phyloP scores from a whole-genome alignment of 768 basidiomycete genomes.

The Fomitopsis pulvina region DNA sequence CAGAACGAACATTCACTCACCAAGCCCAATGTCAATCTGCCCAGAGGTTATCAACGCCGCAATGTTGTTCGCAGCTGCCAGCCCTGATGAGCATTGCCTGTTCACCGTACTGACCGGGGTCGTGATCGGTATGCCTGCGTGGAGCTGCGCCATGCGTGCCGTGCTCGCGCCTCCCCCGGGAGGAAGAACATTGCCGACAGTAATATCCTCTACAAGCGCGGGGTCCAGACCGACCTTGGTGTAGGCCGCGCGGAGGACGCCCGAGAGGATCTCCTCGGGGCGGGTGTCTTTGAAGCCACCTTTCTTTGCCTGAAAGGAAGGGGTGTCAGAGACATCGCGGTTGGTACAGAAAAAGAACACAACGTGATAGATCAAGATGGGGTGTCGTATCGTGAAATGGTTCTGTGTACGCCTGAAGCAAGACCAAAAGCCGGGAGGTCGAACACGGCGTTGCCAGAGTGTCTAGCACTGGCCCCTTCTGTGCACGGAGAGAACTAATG shows the following conservation, averaged over 20 bases:
- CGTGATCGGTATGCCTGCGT: conserved; percentile 78
- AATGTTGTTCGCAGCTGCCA: conserved; percentile 77
- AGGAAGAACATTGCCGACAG: conserved; percentile 85
- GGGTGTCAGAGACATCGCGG: background rate
- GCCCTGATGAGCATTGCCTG: conserved; percentile 84
- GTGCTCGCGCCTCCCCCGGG: conserved; percentile 75
- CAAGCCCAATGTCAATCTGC: conserved; percentile 87
- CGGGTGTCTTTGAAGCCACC: conserved; percentile 90
- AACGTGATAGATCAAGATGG: too few species aligned
- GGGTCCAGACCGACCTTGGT: conserved; percentile 67
- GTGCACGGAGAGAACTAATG: too few species aligned
- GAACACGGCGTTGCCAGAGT: too few species aligned
- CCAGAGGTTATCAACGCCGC: conserved; percentile 73
- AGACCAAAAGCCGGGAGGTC: too few species aligned
- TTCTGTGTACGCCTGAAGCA: too few species aligned
- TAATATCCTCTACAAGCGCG: conserved; percentile 74
- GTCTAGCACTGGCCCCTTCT: too few species aligned
- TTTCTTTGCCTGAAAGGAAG: conserved; percentile 53
- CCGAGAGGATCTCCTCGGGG: conserved; percentile 75
- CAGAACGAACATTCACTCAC: conserved; percentile 30
- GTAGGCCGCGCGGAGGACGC: conserved; percentile 71
- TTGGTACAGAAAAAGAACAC: too few species aligned
- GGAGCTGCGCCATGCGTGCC: conserved; percentile 83
- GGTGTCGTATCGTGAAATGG: too few species aligned
- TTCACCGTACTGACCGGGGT: conserved; percentile 78